Evolutionary conservation across 164 flowering plant genomes (phyloP).

Genomic region (Macadamia tetraphylla): DNA sequence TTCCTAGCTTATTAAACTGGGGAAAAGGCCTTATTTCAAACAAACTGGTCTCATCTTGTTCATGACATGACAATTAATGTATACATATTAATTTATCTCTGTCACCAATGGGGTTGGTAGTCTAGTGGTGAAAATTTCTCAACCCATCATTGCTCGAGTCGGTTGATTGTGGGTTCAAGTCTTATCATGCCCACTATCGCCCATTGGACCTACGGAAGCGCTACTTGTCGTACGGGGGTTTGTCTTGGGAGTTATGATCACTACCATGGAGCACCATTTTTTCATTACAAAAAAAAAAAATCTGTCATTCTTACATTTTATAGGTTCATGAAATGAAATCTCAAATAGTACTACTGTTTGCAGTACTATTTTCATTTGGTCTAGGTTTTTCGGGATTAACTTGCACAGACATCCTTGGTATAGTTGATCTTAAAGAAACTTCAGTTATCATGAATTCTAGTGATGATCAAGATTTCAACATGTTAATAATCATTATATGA

Average conservation of each 20-base stretch:
- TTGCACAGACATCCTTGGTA: slow-evolving; percentile 71
- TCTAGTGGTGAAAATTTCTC: not conserved
- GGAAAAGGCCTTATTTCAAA: not conserved
- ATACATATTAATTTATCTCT: not conserved
- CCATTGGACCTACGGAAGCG: no score
- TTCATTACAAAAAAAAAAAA: no score
- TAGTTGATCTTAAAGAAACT: not conserved
- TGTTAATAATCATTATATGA: not conserved
- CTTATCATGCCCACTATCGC: no score
- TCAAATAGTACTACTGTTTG: slow-evolving; percentile 42
- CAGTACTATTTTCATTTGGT: slow-evolving; percentile 78
- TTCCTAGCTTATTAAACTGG: no score
- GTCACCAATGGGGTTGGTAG: no score
- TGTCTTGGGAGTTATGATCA: slow-evolving; percentile 35
- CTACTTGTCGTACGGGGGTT: no score
- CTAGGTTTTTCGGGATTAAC: slow-evolving; percentile 65
- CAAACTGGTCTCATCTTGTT: not conserved
- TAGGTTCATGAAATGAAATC: slow-evolving; percentile 62
- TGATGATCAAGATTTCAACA: not conserved
- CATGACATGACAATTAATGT: not conserved
- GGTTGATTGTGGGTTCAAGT: no score
- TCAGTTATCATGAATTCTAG: no score
- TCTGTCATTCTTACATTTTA: not conserved
- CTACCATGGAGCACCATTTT: no score
- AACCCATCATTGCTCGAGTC: slow-evolving; percentile 29